Evolutionary conservation across 495 filamentous ascomycete species (phyloP), one percentile per base, ranked within the genome.

Genomic region (Cercophora newfieldiana): DNA sequence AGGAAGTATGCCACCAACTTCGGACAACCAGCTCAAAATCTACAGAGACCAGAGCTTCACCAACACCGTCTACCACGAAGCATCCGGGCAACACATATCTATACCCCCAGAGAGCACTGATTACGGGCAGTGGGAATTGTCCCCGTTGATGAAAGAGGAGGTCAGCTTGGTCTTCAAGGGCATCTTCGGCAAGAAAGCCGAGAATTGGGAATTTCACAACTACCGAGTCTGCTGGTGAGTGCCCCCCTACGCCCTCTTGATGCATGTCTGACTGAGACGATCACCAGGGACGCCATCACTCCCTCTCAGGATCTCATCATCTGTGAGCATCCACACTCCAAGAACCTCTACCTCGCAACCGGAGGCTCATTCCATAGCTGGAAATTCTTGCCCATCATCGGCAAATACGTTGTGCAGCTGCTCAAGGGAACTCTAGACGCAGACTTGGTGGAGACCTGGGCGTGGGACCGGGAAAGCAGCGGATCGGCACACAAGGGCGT

Each of bases 361-460:
- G 78, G 69, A n/a, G 82, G 82, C 7, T 81, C 80, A 22, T 83
- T 82, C 64, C 81, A 85, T 58, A 77, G 80, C 7, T 89, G 78
- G 75, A 89, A 89, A 70, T 88, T 89, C 75, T 77, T 88, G 62
- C 86, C 87, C 0, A 81, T 83, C 14, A 76, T 89, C 48, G 87
- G 87, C 18, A 78, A 83, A 26, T 87, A 88, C 67, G 82, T 89
- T 30, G 77, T 82, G 1, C 71, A 83, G 51, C 82, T 87, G 85
- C 71, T 89, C 8, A 75, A 83, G 21, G 82, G 79, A 3, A 72
- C 78, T 8, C 69, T 87, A 1, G 76, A 76, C 22, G 71, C 75
- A 0, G 80, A 81, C 18, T 61, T 82, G 53, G 69, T 58, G 31
- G 66, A 74, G 64, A 78, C 77, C 28, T 89, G 86, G 86, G 83